Percentiles rank a stretch among this genome's conserved stretches.
These are phyloP conservation scores for Acidiella bohemica DNA, from an alignment of 495 filamentous ascomycete species.

Conservation along the genomic window DNA sequence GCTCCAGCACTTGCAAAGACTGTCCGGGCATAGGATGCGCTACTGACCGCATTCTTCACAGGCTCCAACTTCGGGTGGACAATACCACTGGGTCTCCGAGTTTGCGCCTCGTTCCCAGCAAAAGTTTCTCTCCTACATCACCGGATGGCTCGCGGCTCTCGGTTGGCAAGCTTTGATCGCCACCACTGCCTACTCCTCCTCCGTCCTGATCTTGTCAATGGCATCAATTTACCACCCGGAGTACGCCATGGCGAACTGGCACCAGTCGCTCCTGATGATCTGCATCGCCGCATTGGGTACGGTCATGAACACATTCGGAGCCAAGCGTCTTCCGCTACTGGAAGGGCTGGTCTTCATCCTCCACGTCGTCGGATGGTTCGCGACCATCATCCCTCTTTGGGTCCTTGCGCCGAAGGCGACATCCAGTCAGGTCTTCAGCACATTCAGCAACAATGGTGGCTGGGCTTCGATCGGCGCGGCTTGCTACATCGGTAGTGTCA, in stretches of 20 bases:
- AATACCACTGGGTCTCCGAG: neutral
- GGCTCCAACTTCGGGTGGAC: neutral
- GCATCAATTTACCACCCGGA: constrained; percentile 10
- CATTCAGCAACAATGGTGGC: constrained; percentile 11
- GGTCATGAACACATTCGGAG: constrained; percentile 12
- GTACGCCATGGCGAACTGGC: constrained; percentile 13
- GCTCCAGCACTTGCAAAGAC: constrained; percentile 14
- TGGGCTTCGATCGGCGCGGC: constrained; percentile 10
- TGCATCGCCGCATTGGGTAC: constrained; percentile 8
- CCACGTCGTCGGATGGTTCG: constrained; percentile 24
- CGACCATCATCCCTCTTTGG: constrained; percentile 35
- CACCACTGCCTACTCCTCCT: constrained; percentile 3
- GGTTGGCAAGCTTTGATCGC: constrained; percentile 12
- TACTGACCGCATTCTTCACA: neutral
- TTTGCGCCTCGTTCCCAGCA: constrained; percentile 12
- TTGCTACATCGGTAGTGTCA: constrained; percentile 5
- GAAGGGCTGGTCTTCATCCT: constrained; percentile 14
- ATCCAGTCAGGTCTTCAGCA: constrained; percentile 21
- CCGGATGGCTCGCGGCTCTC: constrained; percentile 10
- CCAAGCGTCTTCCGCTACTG: constrained; percentile 6
- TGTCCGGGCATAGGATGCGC: no score
- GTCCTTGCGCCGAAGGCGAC: constrained; percentile 22
- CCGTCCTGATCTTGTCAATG: constrained; percentile 6
- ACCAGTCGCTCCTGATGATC: constrained; percentile 12
- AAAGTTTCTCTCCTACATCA: constrained; percentile 12